phyloP scores from a whole-genome alignment of 2,329 filamentous ascomycete genomes.

The Nemania sp. region DNA sequence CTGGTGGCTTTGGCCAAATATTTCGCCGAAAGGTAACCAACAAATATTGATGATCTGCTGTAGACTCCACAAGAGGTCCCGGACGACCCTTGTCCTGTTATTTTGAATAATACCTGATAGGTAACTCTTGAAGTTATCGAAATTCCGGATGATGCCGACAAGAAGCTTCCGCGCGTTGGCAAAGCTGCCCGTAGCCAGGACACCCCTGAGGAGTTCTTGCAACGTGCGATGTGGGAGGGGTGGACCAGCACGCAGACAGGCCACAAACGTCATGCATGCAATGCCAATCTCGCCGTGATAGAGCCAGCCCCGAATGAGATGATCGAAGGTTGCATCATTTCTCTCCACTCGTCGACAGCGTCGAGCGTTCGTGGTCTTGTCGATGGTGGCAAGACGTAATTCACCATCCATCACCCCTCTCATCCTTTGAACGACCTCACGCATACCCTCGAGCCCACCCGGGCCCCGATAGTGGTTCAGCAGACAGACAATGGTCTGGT shows the following conservation, averaged over 20 bases:
- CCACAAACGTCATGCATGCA: slow-evolving; percentile 38
- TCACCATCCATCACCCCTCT: slow-evolving; percentile 46
- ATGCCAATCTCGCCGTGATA: slow-evolving; percentile 45
- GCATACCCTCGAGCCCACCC: slow-evolving; percentile 49
- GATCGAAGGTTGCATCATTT: slow-evolving; percentile 47
- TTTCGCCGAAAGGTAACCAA: slow-evolving; percentile 28
- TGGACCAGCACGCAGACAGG: slow-evolving; percentile 34
- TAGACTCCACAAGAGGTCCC: slow-evolving; percentile 31
- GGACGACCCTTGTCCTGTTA: slow-evolving; percentile 24
- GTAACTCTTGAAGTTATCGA: slow-evolving; percentile 27
- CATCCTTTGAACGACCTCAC: slow-evolving; percentile 51
- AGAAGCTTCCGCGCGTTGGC: slow-evolving; percentile 33
- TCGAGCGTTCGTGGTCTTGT: slow-evolving; percentile 35
- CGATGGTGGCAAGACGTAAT: slow-evolving; percentile 33
- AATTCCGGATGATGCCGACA: slow-evolving; percentile 33
- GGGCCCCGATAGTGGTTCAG: slow-evolving; percentile 55
- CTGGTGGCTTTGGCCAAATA: slow-evolving; percentile 17
- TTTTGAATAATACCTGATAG: slow-evolving; percentile 26
- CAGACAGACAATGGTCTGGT: slow-evolving; percentile 54
- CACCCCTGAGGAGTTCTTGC: slow-evolving; percentile 34
- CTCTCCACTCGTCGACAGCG: slow-evolving; percentile 48
- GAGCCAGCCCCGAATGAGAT: slow-evolving; percentile 54
- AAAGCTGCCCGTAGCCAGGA: slow-evolving; percentile 32
- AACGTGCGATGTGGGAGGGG: slow-evolving; percentile 33
- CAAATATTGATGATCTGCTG: slow-evolving; percentile 34